Evolutionary conservation across 768 basidiomycete species (phyloP).

Genomic region (Russula compacta): DNA sequence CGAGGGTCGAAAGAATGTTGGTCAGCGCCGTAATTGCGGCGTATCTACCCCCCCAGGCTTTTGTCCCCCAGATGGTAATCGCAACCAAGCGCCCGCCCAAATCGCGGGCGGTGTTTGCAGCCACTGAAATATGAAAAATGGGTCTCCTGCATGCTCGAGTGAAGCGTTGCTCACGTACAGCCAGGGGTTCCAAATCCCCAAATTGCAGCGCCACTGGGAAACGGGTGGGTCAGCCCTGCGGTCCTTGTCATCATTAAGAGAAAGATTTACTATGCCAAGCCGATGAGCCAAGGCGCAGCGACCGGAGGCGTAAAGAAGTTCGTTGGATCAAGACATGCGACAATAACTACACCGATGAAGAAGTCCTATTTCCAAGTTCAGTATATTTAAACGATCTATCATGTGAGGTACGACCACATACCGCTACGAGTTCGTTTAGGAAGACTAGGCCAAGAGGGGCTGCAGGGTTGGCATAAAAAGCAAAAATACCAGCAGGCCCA

Average conservation of each 20-base stretch:
- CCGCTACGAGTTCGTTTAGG: conserved; percentile 34
- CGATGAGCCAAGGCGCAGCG: conserved; percentile 22
- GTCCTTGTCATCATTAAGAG: neutral
- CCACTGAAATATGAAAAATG: conserved; percentile 18
- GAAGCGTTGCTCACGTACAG: conserved; percentile 16
- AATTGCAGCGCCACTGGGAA: conserved; percentile 19
- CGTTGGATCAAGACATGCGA: conserved; percentile 24
- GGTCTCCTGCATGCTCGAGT: neutral
- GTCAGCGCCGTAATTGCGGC: conserved; percentile 28
- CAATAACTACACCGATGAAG: conserved; percentile 23
- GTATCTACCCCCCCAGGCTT: conserved; percentile 25
- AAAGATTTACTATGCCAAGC: conserved; percentile 22
- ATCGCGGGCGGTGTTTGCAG: conserved; percentile 26
- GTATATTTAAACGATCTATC: neutral
- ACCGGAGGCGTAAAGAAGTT: conserved; percentile 25
- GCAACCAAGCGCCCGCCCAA: conserved; percentile 25
- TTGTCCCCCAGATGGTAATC: conserved; percentile 24
- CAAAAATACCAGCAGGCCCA: conserved; percentile 34
- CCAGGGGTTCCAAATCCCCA: conserved; percentile 24
- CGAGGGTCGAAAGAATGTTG: conserved; percentile 25
- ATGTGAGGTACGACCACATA: conserved; percentile 18
- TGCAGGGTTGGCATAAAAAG: conserved; percentile 28
- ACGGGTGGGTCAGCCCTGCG: neutral
- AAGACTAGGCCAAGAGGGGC: conserved; percentile 28
- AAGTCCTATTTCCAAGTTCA: conserved; percentile 18